A percentile compares a stretch with the other conserved stretches of the same genome.
These are phyloP conservation scores for Trichosporon faecale DNA, from an alignment of 1,284 basidiomycete genomes.

Conservation along the genomic window DNA sequence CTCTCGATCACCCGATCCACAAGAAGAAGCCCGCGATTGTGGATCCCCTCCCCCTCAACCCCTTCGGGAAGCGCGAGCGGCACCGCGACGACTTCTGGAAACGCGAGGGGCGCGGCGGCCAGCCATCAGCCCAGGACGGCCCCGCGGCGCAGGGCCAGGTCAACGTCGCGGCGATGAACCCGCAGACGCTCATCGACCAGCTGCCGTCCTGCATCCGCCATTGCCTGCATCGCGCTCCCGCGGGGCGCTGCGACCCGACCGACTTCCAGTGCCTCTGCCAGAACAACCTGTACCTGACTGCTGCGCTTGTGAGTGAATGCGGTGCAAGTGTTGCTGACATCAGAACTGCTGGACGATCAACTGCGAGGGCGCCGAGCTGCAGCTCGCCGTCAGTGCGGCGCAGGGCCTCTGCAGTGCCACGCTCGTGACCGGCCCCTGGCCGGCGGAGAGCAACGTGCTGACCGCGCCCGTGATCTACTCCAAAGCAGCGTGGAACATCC, in stretches of 20 bases:
- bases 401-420: not conserved
- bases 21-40: not conserved
- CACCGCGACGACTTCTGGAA: not conserved
- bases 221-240: not conserved
- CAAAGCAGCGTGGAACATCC: slow-evolving; percentile 13
- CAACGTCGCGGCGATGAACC: not conserved
- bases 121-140: not conserved
- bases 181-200: not conserved
- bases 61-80: no score
- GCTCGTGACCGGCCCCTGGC: not conserved
- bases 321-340: slow-evolving; percentile 11
- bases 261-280: slow-evolving; percentile 11
- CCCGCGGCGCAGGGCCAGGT: not conserved
- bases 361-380: slow-evolving; percentile 4
- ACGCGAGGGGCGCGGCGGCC: not conserved
- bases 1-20: not conserved
- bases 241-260: not conserved
- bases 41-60: not conserved
- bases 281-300: not conserved
- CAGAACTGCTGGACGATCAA: slow-evolving; percentile 15
- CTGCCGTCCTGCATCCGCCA: not conserved
- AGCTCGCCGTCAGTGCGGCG: not conserved
- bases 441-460: slow-evolving; percentile 6
- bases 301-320: slow-evolving; percentile 13
- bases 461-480: slow-evolving; percentile 16